A percentile compares a stretch with the other conserved stretches of the same genome.
Conservation (phyloP, 2,329 filamentous ascomycete genomes). For the Phaeosphaeriaceae sp. region DNA sequence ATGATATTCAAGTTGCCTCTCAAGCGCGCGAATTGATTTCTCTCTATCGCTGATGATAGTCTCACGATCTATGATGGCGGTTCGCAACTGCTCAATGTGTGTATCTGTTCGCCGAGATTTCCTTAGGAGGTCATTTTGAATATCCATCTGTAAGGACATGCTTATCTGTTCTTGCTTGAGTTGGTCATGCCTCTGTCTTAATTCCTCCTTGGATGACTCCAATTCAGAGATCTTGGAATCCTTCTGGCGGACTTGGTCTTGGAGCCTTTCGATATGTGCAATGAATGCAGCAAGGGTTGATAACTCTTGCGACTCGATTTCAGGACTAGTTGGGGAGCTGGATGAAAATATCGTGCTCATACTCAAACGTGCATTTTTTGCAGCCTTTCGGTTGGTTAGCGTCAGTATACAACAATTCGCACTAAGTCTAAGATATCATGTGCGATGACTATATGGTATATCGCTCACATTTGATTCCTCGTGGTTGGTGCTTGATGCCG, state of each 20-base stretch:
- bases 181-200: slow-evolving; percentile 25
- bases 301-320: slow-evolving; percentile 26
- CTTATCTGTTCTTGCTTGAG: slow-evolving; percentile 32
- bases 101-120: slow-evolving; percentile 34
- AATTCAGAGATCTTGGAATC: slow-evolving; percentile 31
- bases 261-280: slow-evolving; percentile 39
- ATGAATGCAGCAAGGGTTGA: slow-evolving; percentile 33
- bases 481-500: background rate
- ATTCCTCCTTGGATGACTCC: slow-evolving; percentile 24
- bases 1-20: slow-evolving; percentile 50
- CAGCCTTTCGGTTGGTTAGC: slow-evolving; percentile 1
- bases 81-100: slow-evolving; percentile 38
- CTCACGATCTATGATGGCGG: slow-evolving; percentile 39
- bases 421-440: background rate
- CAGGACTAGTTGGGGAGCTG: slow-evolving; percentile 20
- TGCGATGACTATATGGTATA: background rate
- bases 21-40: slow-evolving; percentile 31
- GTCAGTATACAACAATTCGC: no score
- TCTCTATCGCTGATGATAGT: slow-evolving; percentile 41
- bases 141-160: slow-evolving; percentile 33
- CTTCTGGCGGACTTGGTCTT: slow-evolving; percentile 41
- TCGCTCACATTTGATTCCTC: slow-evolving; percentile 3
- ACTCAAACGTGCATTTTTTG: slow-evolving; percentile 26
- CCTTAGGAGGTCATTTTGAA: slow-evolving; percentile 35
- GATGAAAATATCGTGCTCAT: slow-evolving; percentile 40